A percentile compares a stretch with the other conserved stretches of the same genome.
Evolutionary conservation across 495 filamentous ascomycete genomes (phyloP).

Genomic region (Xylaria sp.): DNA sequence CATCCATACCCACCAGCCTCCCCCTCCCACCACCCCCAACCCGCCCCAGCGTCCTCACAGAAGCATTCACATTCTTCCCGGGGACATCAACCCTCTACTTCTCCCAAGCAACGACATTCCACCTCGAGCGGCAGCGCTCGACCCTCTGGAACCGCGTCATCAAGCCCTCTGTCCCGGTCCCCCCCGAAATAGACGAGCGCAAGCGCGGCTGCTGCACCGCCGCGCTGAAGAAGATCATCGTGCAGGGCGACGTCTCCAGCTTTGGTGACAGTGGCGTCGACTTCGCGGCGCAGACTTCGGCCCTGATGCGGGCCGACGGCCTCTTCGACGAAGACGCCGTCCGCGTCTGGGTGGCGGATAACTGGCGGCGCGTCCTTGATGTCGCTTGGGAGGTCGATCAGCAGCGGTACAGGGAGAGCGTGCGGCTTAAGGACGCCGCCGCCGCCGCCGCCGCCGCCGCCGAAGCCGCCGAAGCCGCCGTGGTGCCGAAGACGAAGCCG

Average conservation of each 20-base stretch:
- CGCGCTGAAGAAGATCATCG: slow-evolving; percentile 48
- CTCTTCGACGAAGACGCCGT: slow-evolving; percentile 46
- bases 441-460: too few relatives aligned
- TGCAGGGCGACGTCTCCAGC: slow-evolving; percentile 47
- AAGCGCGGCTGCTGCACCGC: slow-evolving; percentile 35
- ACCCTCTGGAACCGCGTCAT: slow-evolving; percentile 44
- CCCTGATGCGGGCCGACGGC: too few relatives aligned
- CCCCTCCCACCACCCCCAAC: slow-evolving; percentile 29
- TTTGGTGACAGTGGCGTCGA: too few relatives aligned
- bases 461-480: neutral
- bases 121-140: slow-evolving; percentile 34
- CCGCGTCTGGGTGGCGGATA: slow-evolving; percentile 43
- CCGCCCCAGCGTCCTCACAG: slow-evolving; percentile 40
- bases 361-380: slow-evolving; percentile 44
- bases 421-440: slow-evolving; percentile 30
- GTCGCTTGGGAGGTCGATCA: slow-evolving; percentile 40
- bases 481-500: too few relatives aligned
- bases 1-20: too few relatives aligned
- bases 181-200: slow-evolving; percentile 18
- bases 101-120: slow-evolving; percentile 37
- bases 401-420: slow-evolving; percentile 14
- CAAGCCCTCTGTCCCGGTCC: slow-evolving; percentile 41
- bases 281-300: too few relatives aligned
- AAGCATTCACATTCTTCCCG: slow-evolving; percentile 46
- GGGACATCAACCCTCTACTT: slow-evolving; percentile 37